These are phyloP conservation scores for Magnaporthales sp. DNA, from an alignment of 2,329 filamentous ascomycete species.

Conservation along the genomic window DNA sequence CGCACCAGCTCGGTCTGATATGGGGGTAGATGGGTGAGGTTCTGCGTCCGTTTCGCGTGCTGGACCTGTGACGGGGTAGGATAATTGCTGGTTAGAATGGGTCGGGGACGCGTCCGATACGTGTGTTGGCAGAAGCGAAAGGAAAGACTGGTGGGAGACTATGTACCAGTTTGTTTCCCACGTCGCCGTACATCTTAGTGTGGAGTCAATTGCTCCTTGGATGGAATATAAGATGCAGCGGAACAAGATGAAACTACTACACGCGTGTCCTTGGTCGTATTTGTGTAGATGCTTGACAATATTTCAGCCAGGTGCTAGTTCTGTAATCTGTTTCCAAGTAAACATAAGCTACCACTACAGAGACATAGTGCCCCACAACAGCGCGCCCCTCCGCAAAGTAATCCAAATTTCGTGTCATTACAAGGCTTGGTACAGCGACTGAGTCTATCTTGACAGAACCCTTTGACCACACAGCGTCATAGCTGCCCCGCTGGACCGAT, in stretches of 20 bases:
- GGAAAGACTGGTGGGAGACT: not conserved
- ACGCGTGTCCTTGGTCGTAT: not conserved
- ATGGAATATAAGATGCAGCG: not conserved
- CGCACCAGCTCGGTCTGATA: slow-evolving; percentile 92
- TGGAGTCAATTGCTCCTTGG: not conserved
- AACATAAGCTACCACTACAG: not conserved
- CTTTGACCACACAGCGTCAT: not conserved
- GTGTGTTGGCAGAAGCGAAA: not conserved
- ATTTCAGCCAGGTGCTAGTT: not conserved
- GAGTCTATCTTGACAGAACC: not conserved
- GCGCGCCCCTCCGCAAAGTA: not conserved
- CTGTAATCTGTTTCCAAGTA: not conserved
- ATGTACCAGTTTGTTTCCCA: slow-evolving; percentile 73
- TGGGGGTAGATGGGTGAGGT: slow-evolving; percentile 74
- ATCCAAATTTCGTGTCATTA: not conserved
- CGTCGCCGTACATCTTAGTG: slow-evolving; percentile 70
- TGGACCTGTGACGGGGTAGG: slow-evolving; percentile 55
- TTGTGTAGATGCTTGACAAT: not conserved
- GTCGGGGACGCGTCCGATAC: not conserved
- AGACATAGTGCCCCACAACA: not conserved
- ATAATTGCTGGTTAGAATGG: not conserved
- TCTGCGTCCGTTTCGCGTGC: slow-evolving; percentile 91
- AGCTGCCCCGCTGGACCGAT: not conserved
- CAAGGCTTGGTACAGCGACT: not conserved
- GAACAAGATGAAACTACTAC: not conserved